These are phyloP conservation scores for Carpediemonas membranifera DNA, from an alignment of 78 protist species.

Conservation along the genomic window DNA sequence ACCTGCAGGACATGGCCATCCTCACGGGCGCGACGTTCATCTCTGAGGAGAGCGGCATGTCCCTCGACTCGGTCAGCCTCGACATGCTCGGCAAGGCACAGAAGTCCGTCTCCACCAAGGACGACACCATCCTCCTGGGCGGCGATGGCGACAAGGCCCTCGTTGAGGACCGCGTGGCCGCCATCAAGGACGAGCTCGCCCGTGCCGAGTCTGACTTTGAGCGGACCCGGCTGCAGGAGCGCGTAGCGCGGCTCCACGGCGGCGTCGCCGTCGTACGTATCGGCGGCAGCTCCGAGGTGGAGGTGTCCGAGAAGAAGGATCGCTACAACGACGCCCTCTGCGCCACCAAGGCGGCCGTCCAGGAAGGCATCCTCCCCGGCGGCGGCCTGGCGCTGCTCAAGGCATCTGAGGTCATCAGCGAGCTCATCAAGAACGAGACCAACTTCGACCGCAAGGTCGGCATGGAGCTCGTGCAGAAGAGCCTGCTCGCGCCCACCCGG, in stretches of 20 bases:
- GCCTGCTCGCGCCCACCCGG: constrained; percentile 47
- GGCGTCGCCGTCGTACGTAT: constrained; percentile 92
- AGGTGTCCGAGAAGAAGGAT: constrained; percentile 94
- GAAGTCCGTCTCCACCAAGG: constrained; percentile 66
- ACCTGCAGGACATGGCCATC: constrained; percentile 73
- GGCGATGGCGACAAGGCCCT: constrained; percentile 73
- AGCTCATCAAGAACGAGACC: background rate
- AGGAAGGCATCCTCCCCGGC: constrained; percentile 49
- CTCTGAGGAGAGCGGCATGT: constrained; percentile 31
- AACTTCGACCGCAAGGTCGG: constrained; percentile 59
- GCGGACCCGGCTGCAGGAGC: constrained; percentile 72
- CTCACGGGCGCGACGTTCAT: constrained; percentile 14
- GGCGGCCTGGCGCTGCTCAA: constrained; percentile 62
- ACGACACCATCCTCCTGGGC: constrained; percentile 78
- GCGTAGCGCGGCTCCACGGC: constrained; percentile 87
- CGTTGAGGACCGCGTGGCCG: background rate
- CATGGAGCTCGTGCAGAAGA: constrained; percentile 59
- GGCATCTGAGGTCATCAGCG: constrained; percentile 43
- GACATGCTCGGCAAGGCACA: constrained; percentile 65
- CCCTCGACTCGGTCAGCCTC: constrained; percentile 43
- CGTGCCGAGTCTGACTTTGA: constrained; percentile 50
- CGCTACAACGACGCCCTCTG: constrained; percentile 90
- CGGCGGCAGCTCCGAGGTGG: constrained; percentile 97
- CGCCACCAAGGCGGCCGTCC: constrained; percentile 95
- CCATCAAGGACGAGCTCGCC: background rate